Conservation (phyloP, 2,329 filamentous ascomycete genomes). For the Hymenoscyphus infarciens region DNA sequence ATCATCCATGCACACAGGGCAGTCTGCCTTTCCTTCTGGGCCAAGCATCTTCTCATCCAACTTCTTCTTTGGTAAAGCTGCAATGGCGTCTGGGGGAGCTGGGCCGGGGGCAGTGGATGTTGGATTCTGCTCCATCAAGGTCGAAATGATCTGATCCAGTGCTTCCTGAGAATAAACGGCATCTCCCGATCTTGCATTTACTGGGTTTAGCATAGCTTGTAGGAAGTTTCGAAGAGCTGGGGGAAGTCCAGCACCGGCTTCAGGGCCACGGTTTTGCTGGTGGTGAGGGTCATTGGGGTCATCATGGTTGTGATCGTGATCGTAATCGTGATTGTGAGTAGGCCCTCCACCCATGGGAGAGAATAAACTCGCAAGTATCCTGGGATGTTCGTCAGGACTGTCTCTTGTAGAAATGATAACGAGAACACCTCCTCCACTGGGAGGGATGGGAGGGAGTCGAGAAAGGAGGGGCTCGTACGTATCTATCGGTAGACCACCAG, state of each 20-base stretch:
- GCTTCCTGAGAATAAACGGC: conserved; percentile 89
- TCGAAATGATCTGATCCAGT: conserved; percentile 80
- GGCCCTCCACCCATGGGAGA: conserved; percentile 20
- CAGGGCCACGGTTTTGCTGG: conserved; percentile 12
- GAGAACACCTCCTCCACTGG: conserved; percentile 22
- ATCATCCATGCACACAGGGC: conserved; percentile 91
- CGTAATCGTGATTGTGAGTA: conserved; percentile 14
- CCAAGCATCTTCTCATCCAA: conserved; percentile 68
- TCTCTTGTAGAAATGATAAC: conserved; percentile 26
- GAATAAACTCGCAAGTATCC: conserved; percentile 31
- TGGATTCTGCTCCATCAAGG: conserved; percentile 81
- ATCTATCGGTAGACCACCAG: conserved; percentile 43
- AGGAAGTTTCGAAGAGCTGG: conserved; percentile 51
- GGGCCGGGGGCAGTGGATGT: conserved; percentile 77
- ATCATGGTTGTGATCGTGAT: conserved; percentile 22
- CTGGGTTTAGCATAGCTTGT: conserved; percentile 48
- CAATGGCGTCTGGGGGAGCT: conserved; percentile 71
- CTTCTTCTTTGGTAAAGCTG: conserved; percentile 65
- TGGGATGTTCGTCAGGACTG: conserved; percentile 30
- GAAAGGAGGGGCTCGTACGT: conserved; percentile 39
- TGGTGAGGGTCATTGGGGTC: conserved; percentile 23
- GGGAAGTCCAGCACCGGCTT: conserved; percentile 32
- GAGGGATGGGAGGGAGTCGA: conserved; percentile 18
- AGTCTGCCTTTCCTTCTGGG: conserved; percentile 67
- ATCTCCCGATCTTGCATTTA: conserved; percentile 62